Evolutionary conservation across 2,329 filamentous ascomycete genomes (phyloP).

Genomic region (Aspergillus hiratsukae): DNA sequence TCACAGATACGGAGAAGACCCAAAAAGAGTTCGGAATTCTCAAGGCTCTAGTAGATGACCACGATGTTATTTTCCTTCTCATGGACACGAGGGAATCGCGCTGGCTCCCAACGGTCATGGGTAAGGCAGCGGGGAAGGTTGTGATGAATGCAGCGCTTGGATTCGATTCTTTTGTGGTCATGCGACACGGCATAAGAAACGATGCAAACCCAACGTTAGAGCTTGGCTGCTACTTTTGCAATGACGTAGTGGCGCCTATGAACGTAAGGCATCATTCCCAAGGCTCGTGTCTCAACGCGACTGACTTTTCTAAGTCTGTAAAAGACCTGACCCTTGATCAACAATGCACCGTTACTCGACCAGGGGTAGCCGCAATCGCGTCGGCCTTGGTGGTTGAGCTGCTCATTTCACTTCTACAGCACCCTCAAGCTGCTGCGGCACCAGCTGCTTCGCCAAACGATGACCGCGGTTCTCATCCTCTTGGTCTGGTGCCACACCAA

Average conservation of each 20-base stretch:
- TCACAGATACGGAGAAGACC: slow-evolving; percentile 66
- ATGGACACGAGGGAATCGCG: slow-evolving; percentile 94
- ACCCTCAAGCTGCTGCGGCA: slow-evolving; percentile 55
- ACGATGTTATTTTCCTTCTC: slow-evolving; percentile 91
- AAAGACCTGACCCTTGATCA: slow-evolving; percentile 95
- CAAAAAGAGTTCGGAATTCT: slow-evolving; percentile 72
- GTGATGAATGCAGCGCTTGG: slow-evolving; percentile 95
- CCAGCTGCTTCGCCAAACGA: slow-evolving; percentile 30
- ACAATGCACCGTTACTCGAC: slow-evolving; percentile 94
- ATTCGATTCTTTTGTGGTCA: slow-evolving; percentile 95
- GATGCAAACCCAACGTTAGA: slow-evolving; percentile 56
- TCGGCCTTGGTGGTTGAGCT: slow-evolving; percentile 89
- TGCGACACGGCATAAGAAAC: slow-evolving; percentile 78
- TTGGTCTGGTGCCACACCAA: slow-evolving; percentile 57
- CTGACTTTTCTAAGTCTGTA: slow-evolving; percentile 61
- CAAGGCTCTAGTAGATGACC: slow-evolving; percentile 68
- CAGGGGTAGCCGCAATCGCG: slow-evolving; percentile 86
- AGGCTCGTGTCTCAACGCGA: slow-evolving; percentile 6
- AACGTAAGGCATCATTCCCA: slow-evolving; percentile 62
- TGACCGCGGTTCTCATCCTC: slow-evolving; percentile 40
- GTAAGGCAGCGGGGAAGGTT: slow-evolving; percentile 85
- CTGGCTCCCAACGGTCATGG: slow-evolving; percentile 96
- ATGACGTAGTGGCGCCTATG: slow-evolving; percentile 89
- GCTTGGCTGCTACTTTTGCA: slow-evolving; percentile 96
- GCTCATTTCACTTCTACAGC: slow-evolving; percentile 80